phyloP scores from a whole-genome alignment of 2,329 filamentous ascomycete species.

The Fragosphaeria purpurea region DNA sequence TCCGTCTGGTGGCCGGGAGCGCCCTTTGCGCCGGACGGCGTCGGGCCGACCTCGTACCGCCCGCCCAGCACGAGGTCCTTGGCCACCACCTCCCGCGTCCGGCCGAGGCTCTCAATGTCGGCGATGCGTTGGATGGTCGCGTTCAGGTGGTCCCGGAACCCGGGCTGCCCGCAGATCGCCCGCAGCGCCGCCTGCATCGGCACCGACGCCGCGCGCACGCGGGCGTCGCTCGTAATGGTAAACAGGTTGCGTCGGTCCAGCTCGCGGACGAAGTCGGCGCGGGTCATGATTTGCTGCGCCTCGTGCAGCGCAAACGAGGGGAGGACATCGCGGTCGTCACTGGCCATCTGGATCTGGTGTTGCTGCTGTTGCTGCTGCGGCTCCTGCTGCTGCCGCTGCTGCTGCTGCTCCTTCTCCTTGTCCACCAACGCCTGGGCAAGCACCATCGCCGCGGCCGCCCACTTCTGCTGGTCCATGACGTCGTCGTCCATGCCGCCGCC shows the following conservation, averaged over 20 bases:
- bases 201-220: slow-evolving; percentile 85
- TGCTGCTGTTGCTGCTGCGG: slow-evolving; percentile 28
- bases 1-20: background rate
- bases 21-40: slow-evolving; percentile 3
- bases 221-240: slow-evolving; percentile 77
- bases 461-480: slow-evolving; percentile 71
- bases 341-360: slow-evolving; percentile 19
- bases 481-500: slow-evolving; percentile 61
- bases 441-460: slow-evolving; percentile 85
- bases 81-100: slow-evolving; percentile 89
- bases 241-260: slow-evolving; percentile 95
- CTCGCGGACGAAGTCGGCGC: slow-evolving; percentile 84
- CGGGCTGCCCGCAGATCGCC: slow-evolving; percentile 64
- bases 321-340: slow-evolving; percentile 29
- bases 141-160: slow-evolving; percentile 75
- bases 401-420: slow-evolving; percentile 44
- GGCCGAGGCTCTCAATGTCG: slow-evolving; percentile 87
- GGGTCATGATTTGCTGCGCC: slow-evolving; percentile 87
- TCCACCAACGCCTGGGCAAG: slow-evolving; percentile 87
- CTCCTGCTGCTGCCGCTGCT: slow-evolving; percentile 30
- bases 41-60: slow-evolving; percentile 54
- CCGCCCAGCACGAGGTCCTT: slow-evolving; percentile 87
- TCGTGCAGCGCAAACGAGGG: slow-evolving; percentile 73
- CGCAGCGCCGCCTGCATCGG: slow-evolving; percentile 92
- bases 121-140: slow-evolving; percentile 73